Evolutionary conservation across 2,329 filamentous ascomycete species (phyloP).

Genomic region (Microdochium paspali): DNA sequence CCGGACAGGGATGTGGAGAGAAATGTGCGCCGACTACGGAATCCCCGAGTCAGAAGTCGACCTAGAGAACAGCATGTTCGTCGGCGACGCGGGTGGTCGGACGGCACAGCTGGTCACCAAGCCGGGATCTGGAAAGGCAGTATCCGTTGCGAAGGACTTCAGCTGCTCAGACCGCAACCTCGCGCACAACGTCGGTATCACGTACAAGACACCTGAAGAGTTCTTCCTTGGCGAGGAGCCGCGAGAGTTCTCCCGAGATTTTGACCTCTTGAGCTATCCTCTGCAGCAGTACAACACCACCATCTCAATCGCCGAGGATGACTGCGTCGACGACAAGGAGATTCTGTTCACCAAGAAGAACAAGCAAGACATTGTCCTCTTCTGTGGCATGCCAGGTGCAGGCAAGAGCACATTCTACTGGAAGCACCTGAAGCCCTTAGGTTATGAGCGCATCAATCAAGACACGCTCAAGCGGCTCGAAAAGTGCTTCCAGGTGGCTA

Average conservation of each 20-base stretch:
- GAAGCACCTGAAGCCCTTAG: conserved; percentile 65
- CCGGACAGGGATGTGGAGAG: conserved; percentile 77
- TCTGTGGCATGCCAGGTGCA: conserved; percentile 80
- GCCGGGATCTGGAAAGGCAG: no score
- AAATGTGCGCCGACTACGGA: conserved; percentile 48
- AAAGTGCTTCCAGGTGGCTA: conserved; percentile 64
- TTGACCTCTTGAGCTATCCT: conserved; percentile 57
- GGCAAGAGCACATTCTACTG: conserved; percentile 92
- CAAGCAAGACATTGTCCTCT: conserved; percentile 66
- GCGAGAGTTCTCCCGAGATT: conserved; percentile 56
- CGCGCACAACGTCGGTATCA: conserved; percentile 72
- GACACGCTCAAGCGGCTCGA: conserved; percentile 70
- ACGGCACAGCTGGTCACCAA: conserved; percentile 28
- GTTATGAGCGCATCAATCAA: conserved; percentile 83
- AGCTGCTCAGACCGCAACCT: conserved; percentile 68
- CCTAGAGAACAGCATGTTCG: conserved; percentile 64
- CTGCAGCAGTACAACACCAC: conserved; percentile 14
- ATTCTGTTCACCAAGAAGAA: conserved; percentile 51
- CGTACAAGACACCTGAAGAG: conserved; percentile 82
- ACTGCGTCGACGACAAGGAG: conserved; percentile 4
- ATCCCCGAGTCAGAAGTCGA: conserved; percentile 55
- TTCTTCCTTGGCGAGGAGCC: conserved; percentile 68
- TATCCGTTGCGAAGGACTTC: conserved; percentile 58
- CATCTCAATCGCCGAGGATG: conserved; percentile 7
- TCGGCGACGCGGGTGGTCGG: conserved; percentile 75